Conservation (phyloP, 225 moss, liverwort and hornwort species). For the Bryum argenteum region DNA sequence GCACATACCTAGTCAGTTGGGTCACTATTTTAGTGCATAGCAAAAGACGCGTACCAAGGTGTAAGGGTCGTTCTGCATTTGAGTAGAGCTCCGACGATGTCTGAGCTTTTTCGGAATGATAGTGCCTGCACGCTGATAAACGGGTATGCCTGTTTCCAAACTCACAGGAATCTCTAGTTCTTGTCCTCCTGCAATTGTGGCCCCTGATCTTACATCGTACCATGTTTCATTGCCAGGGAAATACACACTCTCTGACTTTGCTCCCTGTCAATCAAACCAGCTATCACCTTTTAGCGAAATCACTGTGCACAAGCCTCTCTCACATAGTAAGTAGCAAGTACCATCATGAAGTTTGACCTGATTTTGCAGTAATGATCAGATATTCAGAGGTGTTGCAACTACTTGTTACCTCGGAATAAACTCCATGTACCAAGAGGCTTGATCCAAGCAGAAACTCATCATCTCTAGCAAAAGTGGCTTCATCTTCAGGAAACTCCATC, state of each 20-base stretch:
- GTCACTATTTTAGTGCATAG: not conserved
- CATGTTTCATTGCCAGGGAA: slow-evolving; percentile 84
- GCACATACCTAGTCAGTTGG: not conserved
- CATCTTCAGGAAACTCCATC: slow-evolving; percentile 90
- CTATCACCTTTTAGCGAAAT: slow-evolving; percentile 21
- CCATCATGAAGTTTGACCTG: not conserved
- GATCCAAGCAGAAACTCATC: slow-evolving; percentile 88
- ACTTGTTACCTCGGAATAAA: slow-evolving; percentile 69
- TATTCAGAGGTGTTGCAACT: slow-evolving; percentile 10
- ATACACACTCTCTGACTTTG: slow-evolving; percentile 79
- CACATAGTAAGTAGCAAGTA: too few relatives aligned
- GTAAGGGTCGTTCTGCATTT: slow-evolving; percentile 97
- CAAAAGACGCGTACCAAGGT: slow-evolving; percentile 66
- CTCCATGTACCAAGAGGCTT: slow-evolving; percentile 88
- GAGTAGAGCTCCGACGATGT: slow-evolving; percentile 90
- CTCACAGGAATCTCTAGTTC: slow-evolving; percentile 69
- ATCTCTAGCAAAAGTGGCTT: slow-evolving; percentile 63
- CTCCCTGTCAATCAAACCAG: slow-evolving; percentile 61
- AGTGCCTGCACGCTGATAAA: slow-evolving; percentile 90
- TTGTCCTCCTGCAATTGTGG: slow-evolving; percentile 68
- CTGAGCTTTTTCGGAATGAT: slow-evolving; percentile 92
- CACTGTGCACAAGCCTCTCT: slow-evolving; percentile 16
- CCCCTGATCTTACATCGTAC: slow-evolving; percentile 81
- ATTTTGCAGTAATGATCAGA: slow-evolving; percentile 11
- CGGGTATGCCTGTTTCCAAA: slow-evolving; percentile 71